Conservation (phyloP, 306 rosid genomes). For the Vigna reflexopilosa region DNA sequence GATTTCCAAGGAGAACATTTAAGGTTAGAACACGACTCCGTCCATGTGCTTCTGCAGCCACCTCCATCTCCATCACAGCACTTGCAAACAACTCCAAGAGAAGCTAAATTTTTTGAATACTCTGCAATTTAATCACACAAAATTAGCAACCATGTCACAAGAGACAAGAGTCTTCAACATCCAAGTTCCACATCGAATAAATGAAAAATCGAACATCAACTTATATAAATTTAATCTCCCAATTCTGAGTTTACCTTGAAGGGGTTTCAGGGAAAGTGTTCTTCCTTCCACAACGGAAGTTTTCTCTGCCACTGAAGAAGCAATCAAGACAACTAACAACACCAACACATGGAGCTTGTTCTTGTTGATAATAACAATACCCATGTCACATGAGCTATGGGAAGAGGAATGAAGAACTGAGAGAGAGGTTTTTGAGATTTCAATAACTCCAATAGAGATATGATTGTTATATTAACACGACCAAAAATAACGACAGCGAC, state of each 20-base stretch:
- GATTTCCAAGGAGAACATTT: conserved; percentile 65
- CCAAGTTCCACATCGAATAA: no score
- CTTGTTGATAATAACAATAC: background rate
- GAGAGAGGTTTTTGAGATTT: background rate
- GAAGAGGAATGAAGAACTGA: background rate
- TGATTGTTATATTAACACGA: conserved; percentile 32
- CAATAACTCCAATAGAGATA: background rate
- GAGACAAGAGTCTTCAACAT: background rate
- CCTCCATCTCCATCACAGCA: conserved; percentile 64
- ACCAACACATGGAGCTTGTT: conserved; percentile 32
- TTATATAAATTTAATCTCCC: no score
- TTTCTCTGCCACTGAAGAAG: conserved; percentile 36
- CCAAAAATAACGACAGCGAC: conserved; percentile 14
- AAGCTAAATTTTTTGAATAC: conserved; percentile 33
- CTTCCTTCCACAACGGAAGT: conserved; percentile 48
- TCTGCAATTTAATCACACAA: conserved; percentile 34
- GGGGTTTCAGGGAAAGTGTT: conserved; percentile 43
- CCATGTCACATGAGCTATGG: conserved; percentile 31
- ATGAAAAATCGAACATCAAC: no score
- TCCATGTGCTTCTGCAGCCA: conserved; percentile 58
- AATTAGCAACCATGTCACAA: background rate
- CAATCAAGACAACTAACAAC: conserved; percentile 25
- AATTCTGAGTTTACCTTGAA: conserved; percentile 40
- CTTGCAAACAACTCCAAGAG: conserved; percentile 64
- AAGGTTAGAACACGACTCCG: conserved; percentile 54